These are phyloP conservation scores for Colletotrichum eremochloae DNA, from an alignment of 2,329 filamentous ascomycete species.

Conservation along the genomic window DNA sequence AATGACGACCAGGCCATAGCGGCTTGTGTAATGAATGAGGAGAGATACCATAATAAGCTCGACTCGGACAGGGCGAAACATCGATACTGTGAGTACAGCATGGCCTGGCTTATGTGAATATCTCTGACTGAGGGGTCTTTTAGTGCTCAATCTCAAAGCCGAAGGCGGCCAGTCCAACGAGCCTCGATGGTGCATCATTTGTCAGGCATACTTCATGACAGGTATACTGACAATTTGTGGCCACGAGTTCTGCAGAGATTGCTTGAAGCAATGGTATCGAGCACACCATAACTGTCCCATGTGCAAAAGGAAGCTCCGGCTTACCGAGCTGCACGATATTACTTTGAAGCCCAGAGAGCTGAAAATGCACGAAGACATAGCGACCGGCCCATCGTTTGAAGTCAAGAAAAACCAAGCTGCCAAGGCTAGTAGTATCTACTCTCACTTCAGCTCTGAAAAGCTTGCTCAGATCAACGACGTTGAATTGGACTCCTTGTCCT, in stretches of 20 bases:
- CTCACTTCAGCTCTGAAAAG: slow-evolving; percentile 77
- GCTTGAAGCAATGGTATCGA: slow-evolving; percentile 83
- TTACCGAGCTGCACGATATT: slow-evolving; percentile 84
- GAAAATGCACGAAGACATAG: slow-evolving; percentile 66
- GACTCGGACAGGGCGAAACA: slow-evolving; percentile 77
- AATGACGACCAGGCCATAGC: slow-evolving; percentile 66
- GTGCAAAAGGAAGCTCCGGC: slow-evolving; percentile 79
- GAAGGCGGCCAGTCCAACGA: slow-evolving; percentile 74
- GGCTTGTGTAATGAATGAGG: slow-evolving; percentile 59
- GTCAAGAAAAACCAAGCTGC: slow-evolving; percentile 3
- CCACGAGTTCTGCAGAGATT: slow-evolving; percentile 92
- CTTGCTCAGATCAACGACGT: slow-evolving; percentile 86
- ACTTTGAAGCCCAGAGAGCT: slow-evolving; percentile 83
- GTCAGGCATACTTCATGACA: slow-evolving; percentile 79
- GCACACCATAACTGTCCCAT: slow-evolving; percentile 83
- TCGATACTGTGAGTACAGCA: slow-evolving; percentile 71
- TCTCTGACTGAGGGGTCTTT: neutral
- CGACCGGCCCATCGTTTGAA: slow-evolving; percentile 22
- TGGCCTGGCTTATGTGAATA: too few species aligned
- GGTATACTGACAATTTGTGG: slow-evolving; percentile 90
- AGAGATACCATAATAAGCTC: slow-evolving; percentile 68
- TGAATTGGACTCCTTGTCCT: slow-evolving; percentile 79
- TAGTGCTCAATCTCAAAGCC: slow-evolving; percentile 67
- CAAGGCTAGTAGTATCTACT: slow-evolving; percentile 74
- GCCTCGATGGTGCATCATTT: slow-evolving; percentile 86